These are phyloP conservation scores for Cercospora berteroae DNA, from an alignment of 2,329 filamentous ascomycete genomes.

Conservation along the genomic window DNA sequence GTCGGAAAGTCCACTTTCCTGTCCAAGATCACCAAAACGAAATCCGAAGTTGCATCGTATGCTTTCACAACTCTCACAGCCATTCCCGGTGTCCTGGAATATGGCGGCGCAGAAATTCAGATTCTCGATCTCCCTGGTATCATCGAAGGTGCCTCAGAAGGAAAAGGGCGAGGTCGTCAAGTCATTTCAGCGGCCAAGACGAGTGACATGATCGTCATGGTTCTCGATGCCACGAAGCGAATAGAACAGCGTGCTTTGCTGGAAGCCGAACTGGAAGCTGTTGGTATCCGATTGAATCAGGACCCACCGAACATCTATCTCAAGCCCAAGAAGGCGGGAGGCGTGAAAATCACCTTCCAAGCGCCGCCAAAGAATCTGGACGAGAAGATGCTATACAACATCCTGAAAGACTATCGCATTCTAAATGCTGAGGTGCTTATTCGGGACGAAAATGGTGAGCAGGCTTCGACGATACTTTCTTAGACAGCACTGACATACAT, in stretches of 20 bases:
- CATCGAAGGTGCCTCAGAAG: slow-evolving; percentile 93
- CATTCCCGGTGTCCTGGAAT: slow-evolving; percentile 95
- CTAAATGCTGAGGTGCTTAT: slow-evolving; percentile 95
- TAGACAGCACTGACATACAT: neutral
- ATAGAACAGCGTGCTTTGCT: slow-evolving; percentile 87
- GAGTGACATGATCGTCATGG: slow-evolving; percentile 94
- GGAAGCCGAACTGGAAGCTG: slow-evolving; percentile 89
- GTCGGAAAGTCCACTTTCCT: slow-evolving; percentile 98
- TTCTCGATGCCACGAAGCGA: slow-evolving; percentile 93
- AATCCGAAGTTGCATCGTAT: slow-evolving; percentile 92
- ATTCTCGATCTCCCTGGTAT: slow-evolving; percentile 96
- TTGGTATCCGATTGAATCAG: slow-evolving; percentile 89
- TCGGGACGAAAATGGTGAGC: slow-evolving; percentile 76
- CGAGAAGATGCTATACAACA: slow-evolving; percentile 98
- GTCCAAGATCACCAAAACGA: slow-evolving; percentile 98
- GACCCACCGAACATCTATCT: slow-evolving; percentile 98
- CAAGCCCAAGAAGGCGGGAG: slow-evolving; percentile 91
- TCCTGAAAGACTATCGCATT: slow-evolving; percentile 97
- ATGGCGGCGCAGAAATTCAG: slow-evolving; percentile 96
- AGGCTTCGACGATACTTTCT: neutral
- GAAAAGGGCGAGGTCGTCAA: slow-evolving; percentile 91
- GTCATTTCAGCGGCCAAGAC: slow-evolving; percentile 98
- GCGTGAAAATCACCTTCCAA: slow-evolving; percentile 98
- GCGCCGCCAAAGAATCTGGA: slow-evolving; percentile 84
- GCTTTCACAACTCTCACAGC: slow-evolving; percentile 97